Evolutionary conservation across 2,329 filamentous ascomycete genomes (phyloP).

Genomic region (Penicillium sp.): DNA sequence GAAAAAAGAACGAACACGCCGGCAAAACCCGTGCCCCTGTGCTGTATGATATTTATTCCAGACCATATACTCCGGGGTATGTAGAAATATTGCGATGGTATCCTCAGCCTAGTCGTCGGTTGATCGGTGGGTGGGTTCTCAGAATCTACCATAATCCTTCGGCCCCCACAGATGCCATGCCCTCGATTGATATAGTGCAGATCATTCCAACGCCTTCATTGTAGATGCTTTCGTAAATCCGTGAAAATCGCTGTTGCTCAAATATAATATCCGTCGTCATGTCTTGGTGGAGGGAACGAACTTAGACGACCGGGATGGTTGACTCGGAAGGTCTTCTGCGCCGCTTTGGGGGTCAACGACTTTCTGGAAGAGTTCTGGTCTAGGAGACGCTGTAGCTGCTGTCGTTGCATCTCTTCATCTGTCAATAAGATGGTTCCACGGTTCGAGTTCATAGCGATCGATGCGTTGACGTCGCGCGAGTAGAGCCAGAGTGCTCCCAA

Average conservation of each 20-base stretch:
- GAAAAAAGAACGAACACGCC: background rate
- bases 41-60: constrained; percentile 1
- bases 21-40: constrained; percentile 15
- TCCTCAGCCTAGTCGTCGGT: background rate
- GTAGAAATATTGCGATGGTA: background rate
- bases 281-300: constrained; percentile 20
- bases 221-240: background rate
- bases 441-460: constrained; percentile 16
- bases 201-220: constrained; percentile 5
- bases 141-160: background rate
- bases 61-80: background rate
- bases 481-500: constrained; percentile 34
- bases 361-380: constrained; percentile 34
- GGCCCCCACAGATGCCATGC: constrained; percentile 2
- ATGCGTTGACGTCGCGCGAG: constrained; percentile 20
- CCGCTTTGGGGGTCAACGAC: constrained; percentile 21
- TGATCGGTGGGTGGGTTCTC: background rate
- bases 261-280: constrained; percentile 12
- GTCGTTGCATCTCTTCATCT: constrained; percentile 47
- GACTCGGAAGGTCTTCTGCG: constrained; percentile 35
- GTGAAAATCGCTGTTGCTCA: background rate
- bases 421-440: constrained; percentile 30
- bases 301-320: constrained; percentile 30
- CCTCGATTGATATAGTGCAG: constrained; percentile 4
- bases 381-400: constrained; percentile 43